These are phyloP conservation scores for Dalbergia cochinchinensis DNA, from an alignment of 306 rosid species.

Conservation along the genomic window DNA sequence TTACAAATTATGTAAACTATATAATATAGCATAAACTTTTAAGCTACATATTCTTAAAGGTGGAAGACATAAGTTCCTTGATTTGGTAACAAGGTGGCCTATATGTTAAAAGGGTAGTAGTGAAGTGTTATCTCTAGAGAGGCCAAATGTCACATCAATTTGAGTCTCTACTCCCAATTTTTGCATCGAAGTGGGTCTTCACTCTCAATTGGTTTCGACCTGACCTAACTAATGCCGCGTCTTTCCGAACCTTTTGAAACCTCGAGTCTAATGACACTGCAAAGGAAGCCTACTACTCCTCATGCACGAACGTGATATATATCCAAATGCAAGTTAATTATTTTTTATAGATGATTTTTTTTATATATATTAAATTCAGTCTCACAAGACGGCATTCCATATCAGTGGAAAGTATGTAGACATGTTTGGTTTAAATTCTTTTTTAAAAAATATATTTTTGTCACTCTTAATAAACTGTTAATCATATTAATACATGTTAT, in stretches of 20 bases:
- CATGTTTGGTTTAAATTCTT: neutral
- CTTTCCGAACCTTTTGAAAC: slow-evolving; percentile 42
- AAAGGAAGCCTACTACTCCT: neutral
- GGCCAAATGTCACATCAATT: slow-evolving; percentile 48
- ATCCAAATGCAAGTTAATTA: neutral
- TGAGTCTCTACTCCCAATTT: slow-evolving; percentile 35
- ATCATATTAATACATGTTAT: too few relatives aligned
- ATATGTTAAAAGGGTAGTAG: slow-evolving; percentile 11
- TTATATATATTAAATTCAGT: neutral
- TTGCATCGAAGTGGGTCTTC: neutral
- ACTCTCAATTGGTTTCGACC: slow-evolving; percentile 27
- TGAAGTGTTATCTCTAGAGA: neutral
- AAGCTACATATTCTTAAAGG: slow-evolving; percentile 13
- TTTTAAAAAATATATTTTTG: too few relatives aligned
- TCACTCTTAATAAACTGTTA: too few relatives aligned
- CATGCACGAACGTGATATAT: neutral
- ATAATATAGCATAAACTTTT: slow-evolving; percentile 9
- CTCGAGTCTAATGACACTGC: slow-evolving; percentile 9
- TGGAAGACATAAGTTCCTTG: slow-evolving; percentile 54
- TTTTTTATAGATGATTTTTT: neutral
- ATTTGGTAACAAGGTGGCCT: slow-evolving; percentile 43
- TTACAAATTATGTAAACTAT: neutral
- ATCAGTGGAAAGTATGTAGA: neutral
- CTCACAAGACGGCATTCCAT: neutral
- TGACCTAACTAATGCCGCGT: slow-evolving; percentile 40